Evolutionary conservation across 164 flowering plant species (phyloP), one percentile per base, ranked within the genome.

Genomic region (Sextonia rubra): DNA sequence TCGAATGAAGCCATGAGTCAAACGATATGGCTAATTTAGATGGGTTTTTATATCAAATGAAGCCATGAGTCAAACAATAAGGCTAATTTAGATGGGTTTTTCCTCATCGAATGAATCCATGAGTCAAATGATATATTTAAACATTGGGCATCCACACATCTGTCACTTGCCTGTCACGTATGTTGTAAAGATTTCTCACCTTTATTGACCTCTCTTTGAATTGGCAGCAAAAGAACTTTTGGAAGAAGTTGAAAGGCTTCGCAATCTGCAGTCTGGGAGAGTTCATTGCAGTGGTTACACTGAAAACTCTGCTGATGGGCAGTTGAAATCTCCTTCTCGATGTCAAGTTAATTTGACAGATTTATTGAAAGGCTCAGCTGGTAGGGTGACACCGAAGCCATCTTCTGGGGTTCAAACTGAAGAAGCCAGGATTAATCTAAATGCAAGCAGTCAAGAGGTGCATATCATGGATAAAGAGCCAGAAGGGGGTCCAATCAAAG

Each of bases 201-300:
- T 20, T 64, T 18, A 15, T 61, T 26, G 11, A n/a, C 27, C 37
- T 64, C 11, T 64, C 27, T 64, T 12, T 9, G 18, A 17, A 25
- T 47, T 75, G 76, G 73, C 90, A 93, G 98, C 84, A 76, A 81
- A 79, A 77, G 80, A 69, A 55, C 93, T 93, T 64, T 75, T 82
- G 60, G 83, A 84, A 76, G 94, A 93, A 82, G 77, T 88, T 73
- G 88, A 78, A 72, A 85, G 76, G 79, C 84, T 90, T 49, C 83
- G 67, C 70, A 81, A 78, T 27, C 81, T 85, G 56, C 86, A 79
- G 26, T 77, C 64, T 62, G 79, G 81, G 78, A 80, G 79, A 64
- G 52, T 60, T 55, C 63, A 70, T 23, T 70, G 74, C 71, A 65
- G 60, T 68, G n/a, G 72, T 49, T 71, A 67, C 56, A 75, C 61